phyloP scores from a whole-genome alignment of 2,329 filamentous ascomycete genomes.

The Alternaria solani region DNA sequence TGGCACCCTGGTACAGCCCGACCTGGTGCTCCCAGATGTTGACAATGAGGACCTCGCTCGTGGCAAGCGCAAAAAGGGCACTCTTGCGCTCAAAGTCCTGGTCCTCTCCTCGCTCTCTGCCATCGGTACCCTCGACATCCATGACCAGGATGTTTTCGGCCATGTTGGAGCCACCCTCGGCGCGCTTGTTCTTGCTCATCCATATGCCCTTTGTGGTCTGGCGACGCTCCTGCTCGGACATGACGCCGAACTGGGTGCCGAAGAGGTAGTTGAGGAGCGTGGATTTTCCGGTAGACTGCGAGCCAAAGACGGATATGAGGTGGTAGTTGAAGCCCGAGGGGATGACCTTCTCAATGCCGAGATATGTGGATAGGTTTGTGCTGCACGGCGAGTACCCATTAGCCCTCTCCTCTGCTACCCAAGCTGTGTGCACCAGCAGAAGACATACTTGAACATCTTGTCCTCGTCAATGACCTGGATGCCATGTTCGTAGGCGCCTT shows the following conservation, averaged over 20 bases:
- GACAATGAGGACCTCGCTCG: slow-evolving; percentile 96
- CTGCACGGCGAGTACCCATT: slow-evolving; percentile 57
- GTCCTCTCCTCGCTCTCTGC: slow-evolving; percentile 93
- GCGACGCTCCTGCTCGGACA: slow-evolving; percentile 91
- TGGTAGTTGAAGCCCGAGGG: slow-evolving; percentile 98
- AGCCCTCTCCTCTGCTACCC: slow-evolving; percentile 22
- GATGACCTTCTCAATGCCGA: slow-evolving; percentile 79
- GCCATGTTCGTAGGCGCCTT: slow-evolving; percentile 83
- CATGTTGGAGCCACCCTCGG: slow-evolving; percentile 67
- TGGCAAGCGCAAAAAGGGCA: slow-evolving; percentile 94
- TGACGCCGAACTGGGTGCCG: slow-evolving; percentile 94
- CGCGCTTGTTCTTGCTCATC: slow-evolving; percentile 94
- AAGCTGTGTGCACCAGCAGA: neutral
- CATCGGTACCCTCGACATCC: slow-evolving; percentile 98
- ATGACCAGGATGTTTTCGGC: slow-evolving; percentile 98
- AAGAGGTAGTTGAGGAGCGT: slow-evolving; percentile 96
- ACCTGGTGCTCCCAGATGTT: slow-evolving; percentile 99
- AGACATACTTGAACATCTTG: slow-evolving; percentile 90
- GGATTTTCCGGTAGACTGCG: slow-evolving; percentile 97
- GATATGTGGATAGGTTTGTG: slow-evolving; percentile 79
- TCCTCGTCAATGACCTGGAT: slow-evolving; percentile 97
- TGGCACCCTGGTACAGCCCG: slow-evolving; percentile 95
- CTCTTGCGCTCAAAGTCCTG: slow-evolving; percentile 99
- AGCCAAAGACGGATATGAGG: slow-evolving; percentile 97
- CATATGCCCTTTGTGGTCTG: slow-evolving; percentile 99